phyloP scores from a whole-genome alignment of 352 stramenopile species.

The Globisporangium takayamanum region DNA sequence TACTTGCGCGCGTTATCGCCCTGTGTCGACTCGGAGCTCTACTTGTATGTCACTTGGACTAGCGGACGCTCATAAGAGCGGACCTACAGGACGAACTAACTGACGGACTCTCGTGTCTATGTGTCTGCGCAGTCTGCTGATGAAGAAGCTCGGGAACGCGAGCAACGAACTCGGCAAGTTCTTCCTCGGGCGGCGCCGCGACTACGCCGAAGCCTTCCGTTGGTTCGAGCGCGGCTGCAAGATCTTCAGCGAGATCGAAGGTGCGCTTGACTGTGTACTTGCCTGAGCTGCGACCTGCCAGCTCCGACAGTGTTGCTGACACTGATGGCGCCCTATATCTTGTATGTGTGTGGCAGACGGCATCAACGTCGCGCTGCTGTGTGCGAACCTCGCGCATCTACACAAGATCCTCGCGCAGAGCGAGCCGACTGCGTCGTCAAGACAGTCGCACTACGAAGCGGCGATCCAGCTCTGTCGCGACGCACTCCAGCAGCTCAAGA shows the following conservation, averaged over 20 bases:
- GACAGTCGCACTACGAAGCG: conserved; percentile 48
- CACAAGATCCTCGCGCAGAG: conserved; percentile 81
- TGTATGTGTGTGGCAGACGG: conserved; percentile 32
- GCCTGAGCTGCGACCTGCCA: background rate
- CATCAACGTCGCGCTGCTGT: conserved; percentile 75
- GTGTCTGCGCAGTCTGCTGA: conserved; percentile 42
- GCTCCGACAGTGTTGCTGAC: background rate
- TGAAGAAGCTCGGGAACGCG: conserved; percentile 86
- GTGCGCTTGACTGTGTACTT: conserved; percentile 13
- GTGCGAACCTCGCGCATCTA: conserved; percentile 73
- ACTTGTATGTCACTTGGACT: conserved; percentile 53
- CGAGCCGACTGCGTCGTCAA: conserved; percentile 17
- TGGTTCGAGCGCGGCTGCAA: conserved; percentile 80
- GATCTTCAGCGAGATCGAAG: conserved; percentile 81
- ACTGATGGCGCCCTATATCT: too few relatives aligned
- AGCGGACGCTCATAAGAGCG: background rate
- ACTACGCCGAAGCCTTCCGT: conserved; percentile 50
- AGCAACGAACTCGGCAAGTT: conserved; percentile 82
- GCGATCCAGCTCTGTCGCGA: conserved; percentile 63
- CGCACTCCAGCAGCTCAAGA: conserved; percentile 56
- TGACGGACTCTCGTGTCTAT: background rate
- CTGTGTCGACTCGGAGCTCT: conserved; percentile 63
- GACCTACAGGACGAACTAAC: background rate
- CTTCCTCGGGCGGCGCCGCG: conserved; percentile 31
- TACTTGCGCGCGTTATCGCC: conserved; percentile 63